These are phyloP conservation scores for Aureobasidium sp. DNA, from an alignment of 2,329 filamentous ascomycete genomes.

Conservation along the genomic window DNA sequence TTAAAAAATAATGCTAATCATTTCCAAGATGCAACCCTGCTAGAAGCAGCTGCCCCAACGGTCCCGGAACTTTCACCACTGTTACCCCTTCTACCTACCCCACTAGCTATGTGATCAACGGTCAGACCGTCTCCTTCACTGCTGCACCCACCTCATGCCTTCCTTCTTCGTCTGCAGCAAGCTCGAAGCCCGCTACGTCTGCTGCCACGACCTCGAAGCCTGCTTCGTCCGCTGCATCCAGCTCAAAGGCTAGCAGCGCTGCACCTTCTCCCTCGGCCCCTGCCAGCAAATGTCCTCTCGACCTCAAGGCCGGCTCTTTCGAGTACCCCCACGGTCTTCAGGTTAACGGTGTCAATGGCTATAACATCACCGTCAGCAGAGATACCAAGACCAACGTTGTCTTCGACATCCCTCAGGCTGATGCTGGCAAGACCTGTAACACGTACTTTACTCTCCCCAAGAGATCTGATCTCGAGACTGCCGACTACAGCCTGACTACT, in stretches of 20 bases:
- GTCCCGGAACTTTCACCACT: slow-evolving; percentile 4
- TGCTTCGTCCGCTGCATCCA: neutral
- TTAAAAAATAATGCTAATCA: too few relatives aligned
- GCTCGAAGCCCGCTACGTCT: neutral
- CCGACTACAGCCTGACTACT: slow-evolving; percentile 2
- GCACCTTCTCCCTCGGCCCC: neutral
- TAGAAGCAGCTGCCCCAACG: neutral
- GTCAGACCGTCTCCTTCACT: neutral
- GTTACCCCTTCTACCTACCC: slow-evolving; percentile 12
- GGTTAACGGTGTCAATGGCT: slow-evolving; percentile 17
- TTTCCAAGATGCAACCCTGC: slow-evolving; percentile 5
- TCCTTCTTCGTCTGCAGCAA: neutral
- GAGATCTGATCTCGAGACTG: neutral
- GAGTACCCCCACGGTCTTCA: slow-evolving; percentile 14
- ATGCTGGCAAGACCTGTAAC: slow-evolving; percentile 15
- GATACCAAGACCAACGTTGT: slow-evolving; percentile 7
- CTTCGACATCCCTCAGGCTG: slow-evolving; percentile 13
- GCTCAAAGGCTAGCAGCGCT: neutral
- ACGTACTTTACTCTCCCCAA: slow-evolving; percentile 11
- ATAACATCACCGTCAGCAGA: neutral
- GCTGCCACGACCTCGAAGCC: neutral
- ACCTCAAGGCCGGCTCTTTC: slow-evolving; percentile 3
- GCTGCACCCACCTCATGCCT: neutral
- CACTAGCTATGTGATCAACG: neutral
- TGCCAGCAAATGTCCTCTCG: slow-evolving; percentile 15